phyloP scores from a whole-genome alignment of 768 basidiomycete genomes.

The Lentinula detonsa region DNA sequence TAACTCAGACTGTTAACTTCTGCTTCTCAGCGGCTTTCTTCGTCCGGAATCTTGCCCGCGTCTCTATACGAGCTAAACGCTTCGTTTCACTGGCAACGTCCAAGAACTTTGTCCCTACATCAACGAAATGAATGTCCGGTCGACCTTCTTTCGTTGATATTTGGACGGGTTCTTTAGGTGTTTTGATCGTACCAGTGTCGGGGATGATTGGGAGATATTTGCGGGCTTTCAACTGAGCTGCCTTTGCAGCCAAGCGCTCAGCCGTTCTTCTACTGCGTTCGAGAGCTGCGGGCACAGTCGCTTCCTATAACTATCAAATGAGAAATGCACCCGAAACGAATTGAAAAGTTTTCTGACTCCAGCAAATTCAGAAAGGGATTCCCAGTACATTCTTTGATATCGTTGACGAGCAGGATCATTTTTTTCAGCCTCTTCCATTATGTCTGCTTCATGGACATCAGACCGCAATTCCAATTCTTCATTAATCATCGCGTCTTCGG shows the following conservation, averaged over 20 bases:
- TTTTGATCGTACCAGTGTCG: conserved; percentile 30
- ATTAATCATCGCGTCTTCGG: conserved; percentile 5
- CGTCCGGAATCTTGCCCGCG: conserved; percentile 30
- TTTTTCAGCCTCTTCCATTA: conserved; percentile 49
- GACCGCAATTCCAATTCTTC: conserved; percentile 22
- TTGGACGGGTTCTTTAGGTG: conserved; percentile 28
- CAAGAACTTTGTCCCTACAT: conserved; percentile 69
- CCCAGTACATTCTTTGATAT: conserved; percentile 75
- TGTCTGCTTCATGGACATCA: conserved; percentile 57
- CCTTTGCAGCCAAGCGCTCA: conserved; percentile 24
- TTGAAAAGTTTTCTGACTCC: conserved; percentile 32
- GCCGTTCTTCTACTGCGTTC: conserved; percentile 39
- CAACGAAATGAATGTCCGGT: conserved; percentile 59
- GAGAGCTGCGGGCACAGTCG: conserved; percentile 52
- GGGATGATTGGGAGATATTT: conserved; percentile 31
- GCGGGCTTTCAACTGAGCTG: conserved; percentile 30
- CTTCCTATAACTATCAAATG: conserved; percentile 37
- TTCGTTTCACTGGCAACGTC: conserved; percentile 46
- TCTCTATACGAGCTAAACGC: conserved; percentile 43
- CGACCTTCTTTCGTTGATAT: conserved; percentile 37
- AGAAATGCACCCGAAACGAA: conserved; percentile 1
- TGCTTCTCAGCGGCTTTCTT: conserved; percentile 19
- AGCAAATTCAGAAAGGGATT: conserved; percentile 64
- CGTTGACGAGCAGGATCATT: conserved; percentile 53
- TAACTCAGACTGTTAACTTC: background rate